Conservation (phyloP, 169 alveolate species). For the Sarcocystis neurona region DNA sequence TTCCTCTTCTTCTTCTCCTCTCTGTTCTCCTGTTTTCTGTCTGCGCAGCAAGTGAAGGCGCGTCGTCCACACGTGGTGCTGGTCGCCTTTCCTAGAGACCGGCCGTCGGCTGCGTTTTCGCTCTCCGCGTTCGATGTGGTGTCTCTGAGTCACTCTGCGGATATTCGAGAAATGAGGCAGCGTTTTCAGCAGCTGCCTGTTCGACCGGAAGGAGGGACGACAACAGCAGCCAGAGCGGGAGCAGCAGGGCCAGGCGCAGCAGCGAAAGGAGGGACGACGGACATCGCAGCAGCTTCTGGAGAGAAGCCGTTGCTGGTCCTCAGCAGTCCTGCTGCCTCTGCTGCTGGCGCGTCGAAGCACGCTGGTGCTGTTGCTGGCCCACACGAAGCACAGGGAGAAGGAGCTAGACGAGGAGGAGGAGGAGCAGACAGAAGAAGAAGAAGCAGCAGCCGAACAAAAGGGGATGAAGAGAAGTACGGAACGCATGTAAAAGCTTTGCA, state of each 20-base stretch:
- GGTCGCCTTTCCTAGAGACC: slow-evolving; percentile 68
- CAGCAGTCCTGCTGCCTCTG: too few species aligned
- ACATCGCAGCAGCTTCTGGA: background rate
- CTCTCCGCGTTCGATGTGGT: slow-evolving; percentile 61
- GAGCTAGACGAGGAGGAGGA: too few species aligned
- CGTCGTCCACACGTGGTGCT: slow-evolving; percentile 57
- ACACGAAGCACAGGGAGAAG: too few species aligned
- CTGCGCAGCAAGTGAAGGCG: slow-evolving; percentile 47
- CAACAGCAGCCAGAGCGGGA: background rate
- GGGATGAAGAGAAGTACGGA: background rate
- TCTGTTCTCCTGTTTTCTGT: too few species aligned
- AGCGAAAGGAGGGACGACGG: background rate
- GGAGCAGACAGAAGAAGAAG: too few species aligned
- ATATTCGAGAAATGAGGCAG: background rate
- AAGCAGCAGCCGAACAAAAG: background rate
- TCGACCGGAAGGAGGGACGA: background rate
- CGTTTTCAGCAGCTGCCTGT: background rate
- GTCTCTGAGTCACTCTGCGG: slow-evolving; percentile 19
- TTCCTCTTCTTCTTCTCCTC: too few species aligned
- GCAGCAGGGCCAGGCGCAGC: background rate
- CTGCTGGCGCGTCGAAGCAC: too few species aligned
- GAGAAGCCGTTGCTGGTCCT: too few species aligned
- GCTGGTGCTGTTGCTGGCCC: too few species aligned
- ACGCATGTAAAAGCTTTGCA: slow-evolving; percentile 33
- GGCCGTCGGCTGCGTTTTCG: slow-evolving; percentile 35